Percentiles rank a stretch among this genome's conserved stretches.
Evolutionary conservation across 805 yeast genomes (phyloP).

Genomic region (Cyberlindnera petersonii): DNA sequence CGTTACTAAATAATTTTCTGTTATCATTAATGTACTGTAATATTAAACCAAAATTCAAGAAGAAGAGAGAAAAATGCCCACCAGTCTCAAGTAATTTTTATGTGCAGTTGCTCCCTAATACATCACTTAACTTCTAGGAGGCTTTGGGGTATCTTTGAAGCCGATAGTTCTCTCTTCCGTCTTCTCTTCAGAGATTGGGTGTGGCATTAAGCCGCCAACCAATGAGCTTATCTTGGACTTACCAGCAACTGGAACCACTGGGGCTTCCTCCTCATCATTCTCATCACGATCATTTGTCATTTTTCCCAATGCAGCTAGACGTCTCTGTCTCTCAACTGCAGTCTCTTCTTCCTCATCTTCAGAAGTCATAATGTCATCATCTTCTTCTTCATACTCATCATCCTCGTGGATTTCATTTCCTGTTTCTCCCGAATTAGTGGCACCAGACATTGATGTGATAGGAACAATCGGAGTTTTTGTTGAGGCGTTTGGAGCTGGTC

Average conservation of each 20-base stretch:
- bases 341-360: constrained; percentile 25
- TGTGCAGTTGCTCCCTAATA: no score
- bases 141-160: constrained; percentile 10
- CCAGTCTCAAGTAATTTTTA: no score
- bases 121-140: background rate
- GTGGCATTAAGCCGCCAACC: constrained; percentile 8
- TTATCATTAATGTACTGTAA: no score
- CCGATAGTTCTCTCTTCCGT: constrained; percentile 6
- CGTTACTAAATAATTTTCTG: no score
- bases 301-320: constrained; percentile 22
- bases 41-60: background rate
- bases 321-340: constrained; percentile 20
- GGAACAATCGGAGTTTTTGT: background rate
- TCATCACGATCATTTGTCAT: constrained; percentile 25
- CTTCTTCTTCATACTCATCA: constrained; percentile 1
- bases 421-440: background rate
- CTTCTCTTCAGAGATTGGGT: constrained; percentile 26
- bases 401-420: background rate
- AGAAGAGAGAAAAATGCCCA: background rate
- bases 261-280: constrained; percentile 31
- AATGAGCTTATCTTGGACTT: constrained; percentile 10
- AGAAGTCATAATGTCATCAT: constrained; percentile 10
- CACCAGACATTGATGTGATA: background rate
- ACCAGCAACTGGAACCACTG: constrained; percentile 20
- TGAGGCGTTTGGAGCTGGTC: background rate